Percentiles rank a stretch among this genome's conserved stretches.
Conservation (phyloP, 345 rosid genomes). For the Hibiscus trionum region DNA sequence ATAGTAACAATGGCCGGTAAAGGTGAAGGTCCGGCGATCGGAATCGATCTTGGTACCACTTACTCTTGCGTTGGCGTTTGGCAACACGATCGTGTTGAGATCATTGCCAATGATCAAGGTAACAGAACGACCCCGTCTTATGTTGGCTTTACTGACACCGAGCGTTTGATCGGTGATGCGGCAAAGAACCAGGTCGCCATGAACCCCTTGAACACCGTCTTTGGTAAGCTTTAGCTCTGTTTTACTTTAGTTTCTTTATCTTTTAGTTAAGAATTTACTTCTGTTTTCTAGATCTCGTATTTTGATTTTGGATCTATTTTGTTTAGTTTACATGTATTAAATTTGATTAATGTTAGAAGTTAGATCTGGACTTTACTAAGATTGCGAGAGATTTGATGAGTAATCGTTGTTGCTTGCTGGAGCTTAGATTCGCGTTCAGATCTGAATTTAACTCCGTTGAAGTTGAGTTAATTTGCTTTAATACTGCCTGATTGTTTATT, state of each 20-base stretch:
- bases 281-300: slow-evolving; percentile 8
- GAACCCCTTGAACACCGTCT: slow-evolving; percentile 67
- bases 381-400: neutral
- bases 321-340: neutral
- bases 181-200: slow-evolving; percentile 84
- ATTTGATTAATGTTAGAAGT: neutral
- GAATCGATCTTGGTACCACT: slow-evolving; percentile 64
- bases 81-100: slow-evolving; percentile 74
- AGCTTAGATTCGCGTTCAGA: neutral
- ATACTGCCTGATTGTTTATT: neutral
- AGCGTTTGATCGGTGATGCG: slow-evolving; percentile 70
- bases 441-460: neutral
- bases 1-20: slow-evolving; percentile 45
- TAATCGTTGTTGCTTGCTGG: neutral
- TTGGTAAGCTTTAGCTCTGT: slow-evolving; percentile 34
- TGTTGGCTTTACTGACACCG: slow-evolving; percentile 58
- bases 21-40: slow-evolving; percentile 79
- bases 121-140: slow-evolving; percentile 74
- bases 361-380: neutral
- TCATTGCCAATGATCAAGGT: slow-evolving; percentile 70
- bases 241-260: neutral
- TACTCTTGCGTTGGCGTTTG: slow-evolving; percentile 75
- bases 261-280: neutral
- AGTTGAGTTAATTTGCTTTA: neutral
- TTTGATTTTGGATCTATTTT: neutral